Evolutionary conservation across 2,329 filamentous ascomycete genomes (phyloP), one percentile per base, ranked within the genome.

Genomic region (Incumbomyces delicatus): DNA sequence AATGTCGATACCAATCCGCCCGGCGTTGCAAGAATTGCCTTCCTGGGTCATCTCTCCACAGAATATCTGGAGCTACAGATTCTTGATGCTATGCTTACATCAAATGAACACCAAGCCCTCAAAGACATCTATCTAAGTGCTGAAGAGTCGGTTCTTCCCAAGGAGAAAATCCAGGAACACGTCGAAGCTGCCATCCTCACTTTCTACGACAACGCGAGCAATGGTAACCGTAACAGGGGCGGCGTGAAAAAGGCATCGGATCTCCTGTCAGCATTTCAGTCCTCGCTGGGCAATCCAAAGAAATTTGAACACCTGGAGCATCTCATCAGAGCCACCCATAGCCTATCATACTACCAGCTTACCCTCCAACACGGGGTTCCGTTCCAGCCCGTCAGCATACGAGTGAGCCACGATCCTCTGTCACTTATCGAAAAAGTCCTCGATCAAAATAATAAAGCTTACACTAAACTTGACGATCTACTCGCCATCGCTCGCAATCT

Each of bases 371-470:
- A 81, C 50, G 77, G 77, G 14, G 75, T 82, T 13, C 78, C 78
- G 2, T 82, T 83, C 57, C 75, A 79, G 55, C 79, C 79, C 2
- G 79, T 82, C 55, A 80, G 74, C 57, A 81, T 83, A 48, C 74
- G 79, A n/a, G 75, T 78, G 34, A 77, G 75, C 53, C 64, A 71
- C 8, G 78, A 82, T 56, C 78, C 79, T 5, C 61, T 82, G 3
- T 70, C 71, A 1, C 63, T 83, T 18, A 67, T 83, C 43, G 69
- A 70, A 48, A 81, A 76, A 56, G 69, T 83, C 0, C 68, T 83
- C 7, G 73, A 77, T 37, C 79, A 83, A 56, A 83, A 83, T 48
- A 58, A 66, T 1, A 71, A 72, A 48, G 77, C 75, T 54, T 83
- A 82, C 57, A 78, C 77, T 2, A 77, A 82, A 55, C 64, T 83